Evolutionary conservation across 345 rosid genomes (phyloP).

Genomic region (Bruguiera sexangula): DNA sequence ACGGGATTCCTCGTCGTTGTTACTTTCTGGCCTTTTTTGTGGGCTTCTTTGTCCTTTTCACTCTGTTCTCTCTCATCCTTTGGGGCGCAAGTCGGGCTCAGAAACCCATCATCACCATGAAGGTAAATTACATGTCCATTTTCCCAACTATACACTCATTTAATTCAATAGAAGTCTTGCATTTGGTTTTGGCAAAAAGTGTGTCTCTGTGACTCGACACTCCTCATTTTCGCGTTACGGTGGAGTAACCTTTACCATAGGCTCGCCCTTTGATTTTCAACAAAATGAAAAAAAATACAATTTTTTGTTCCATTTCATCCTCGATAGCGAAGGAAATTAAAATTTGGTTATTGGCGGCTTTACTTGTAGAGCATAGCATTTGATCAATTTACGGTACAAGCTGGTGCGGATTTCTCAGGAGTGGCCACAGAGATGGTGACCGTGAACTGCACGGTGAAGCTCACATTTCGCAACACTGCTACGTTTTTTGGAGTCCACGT

Average conservation of each 20-base stretch:
- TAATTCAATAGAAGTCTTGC: no score
- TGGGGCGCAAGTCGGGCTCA: conserved; percentile 72
- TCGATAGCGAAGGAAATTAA: neutral
- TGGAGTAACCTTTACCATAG: no score
- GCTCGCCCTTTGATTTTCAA: no score
- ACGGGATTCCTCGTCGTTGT: conserved; percentile 42
- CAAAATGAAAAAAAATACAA: no score
- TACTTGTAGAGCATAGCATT: conserved; percentile 48
- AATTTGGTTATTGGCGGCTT: neutral
- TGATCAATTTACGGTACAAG: conserved; percentile 55
- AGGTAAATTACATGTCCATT: conserved; percentile 28
- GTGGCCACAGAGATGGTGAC: conserved; percentile 66
- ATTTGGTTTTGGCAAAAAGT: no score
- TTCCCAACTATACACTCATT: no score
- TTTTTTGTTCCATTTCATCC: neutral
- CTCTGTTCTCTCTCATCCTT: conserved; percentile 52
- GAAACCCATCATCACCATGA: conserved; percentile 57
- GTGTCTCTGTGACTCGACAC: no score
- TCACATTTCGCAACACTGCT: conserved; percentile 54
- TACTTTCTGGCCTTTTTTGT: conserved; percentile 48
- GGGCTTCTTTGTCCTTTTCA: conserved; percentile 51
- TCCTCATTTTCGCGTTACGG: no score
- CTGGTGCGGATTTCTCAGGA: conserved; percentile 60
- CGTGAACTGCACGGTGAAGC: conserved; percentile 54
- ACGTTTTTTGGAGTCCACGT: conserved; percentile 70